Conservation (phyloP, 140 eudicot genomes). For the Erigeron philadelphicus region DNA sequence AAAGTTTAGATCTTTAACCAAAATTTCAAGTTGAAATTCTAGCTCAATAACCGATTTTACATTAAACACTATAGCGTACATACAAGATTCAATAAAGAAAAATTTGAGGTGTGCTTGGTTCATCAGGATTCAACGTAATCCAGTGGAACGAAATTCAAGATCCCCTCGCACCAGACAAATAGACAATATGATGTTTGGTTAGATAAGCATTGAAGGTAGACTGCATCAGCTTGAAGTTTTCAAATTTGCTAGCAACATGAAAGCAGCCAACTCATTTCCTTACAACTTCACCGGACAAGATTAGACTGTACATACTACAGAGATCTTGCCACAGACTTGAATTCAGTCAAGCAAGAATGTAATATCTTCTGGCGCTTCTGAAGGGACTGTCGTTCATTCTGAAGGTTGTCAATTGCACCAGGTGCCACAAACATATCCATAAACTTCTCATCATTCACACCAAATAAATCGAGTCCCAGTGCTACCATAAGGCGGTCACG, state of each 20-base stretch:
- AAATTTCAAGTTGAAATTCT: constrained; percentile 16
- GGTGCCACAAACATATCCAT: constrained; percentile 99
- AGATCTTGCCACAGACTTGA: constrained; percentile 69
- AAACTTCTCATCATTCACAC: constrained; percentile 77
- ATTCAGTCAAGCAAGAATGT: constrained; percentile 84
- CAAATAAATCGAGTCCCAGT: constrained; percentile 77
- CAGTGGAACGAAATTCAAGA: neutral
- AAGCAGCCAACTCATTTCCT: neutral
- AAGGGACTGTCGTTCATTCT: constrained; percentile 58
- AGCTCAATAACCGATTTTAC: neutral
- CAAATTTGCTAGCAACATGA: constrained; percentile 16
- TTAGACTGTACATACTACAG: constrained; percentile 32
- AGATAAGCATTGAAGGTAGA: neutral
- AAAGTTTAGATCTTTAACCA: neutral
- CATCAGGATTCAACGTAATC: constrained; percentile 6
- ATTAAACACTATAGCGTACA: neutral
- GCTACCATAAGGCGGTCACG: constrained; percentile 78
- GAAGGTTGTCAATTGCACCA: constrained; percentile 77
- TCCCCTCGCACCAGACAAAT: neutral
- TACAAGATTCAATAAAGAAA: neutral
- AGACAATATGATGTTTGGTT: neutral
- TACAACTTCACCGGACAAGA: neutral
- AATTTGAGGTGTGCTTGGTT: neutral
- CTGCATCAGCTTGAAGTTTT: neutral
- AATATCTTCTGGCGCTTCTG: constrained; percentile 81